A percentile compares a stretch with the other conserved stretches of the same genome.
These are phyloP conservation scores for Sphaerosporella brunnea DNA, from an alignment of 495 filamentous ascomycete species.

Conservation along the genomic window DNA sequence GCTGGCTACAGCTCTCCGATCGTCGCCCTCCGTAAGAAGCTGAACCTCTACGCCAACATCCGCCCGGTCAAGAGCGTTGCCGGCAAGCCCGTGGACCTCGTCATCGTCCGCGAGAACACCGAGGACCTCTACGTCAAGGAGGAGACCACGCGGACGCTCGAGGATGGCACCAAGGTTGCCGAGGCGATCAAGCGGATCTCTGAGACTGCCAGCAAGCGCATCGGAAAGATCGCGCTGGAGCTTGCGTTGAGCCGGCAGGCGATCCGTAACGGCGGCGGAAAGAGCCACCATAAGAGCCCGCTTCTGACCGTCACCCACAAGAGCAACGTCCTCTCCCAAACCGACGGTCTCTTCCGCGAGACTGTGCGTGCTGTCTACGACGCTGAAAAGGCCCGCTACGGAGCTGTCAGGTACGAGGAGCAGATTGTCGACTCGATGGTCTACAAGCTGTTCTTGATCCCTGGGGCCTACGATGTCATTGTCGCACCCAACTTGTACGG, in stretches of 20 bases:
- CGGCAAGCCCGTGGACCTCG: constrained; percentile 65
- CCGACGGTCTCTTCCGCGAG: constrained; percentile 85
- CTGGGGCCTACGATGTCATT: constrained; percentile 86
- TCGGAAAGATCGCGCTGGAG: constrained; percentile 83
- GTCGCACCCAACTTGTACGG: constrained; percentile 97
- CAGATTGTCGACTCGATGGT: constrained; percentile 99
- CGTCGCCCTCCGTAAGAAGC: constrained; percentile 85
- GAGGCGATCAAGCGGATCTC: constrained; percentile 97
- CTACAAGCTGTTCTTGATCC: constrained; percentile 97
- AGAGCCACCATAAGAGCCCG: constrained; percentile 29
- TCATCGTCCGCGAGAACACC: constrained; percentile 97
- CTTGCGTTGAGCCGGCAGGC: constrained; percentile 76
- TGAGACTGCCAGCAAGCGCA: constrained; percentile 60
- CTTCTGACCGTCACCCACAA: constrained; percentile 97
- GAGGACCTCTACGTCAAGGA: constrained; percentile 99
- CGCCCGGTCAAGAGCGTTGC: constrained; percentile 79
- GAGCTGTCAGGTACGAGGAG: constrained; percentile 59
- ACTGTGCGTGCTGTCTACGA: constrained; percentile 40
- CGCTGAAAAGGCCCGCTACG: constrained; percentile 44
- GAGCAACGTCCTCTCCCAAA: constrained; percentile 90
- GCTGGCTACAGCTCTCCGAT: constrained; percentile 94
- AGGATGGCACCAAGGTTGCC: constrained; percentile 56
- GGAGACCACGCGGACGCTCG: constrained; percentile 58
- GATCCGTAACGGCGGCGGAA: constrained; percentile 37
- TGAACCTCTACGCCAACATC: constrained; percentile 93